Evolutionary conservation across 371 early-diverging fungal species (phyloP).

Genomic region (Circinella minor): DNA sequence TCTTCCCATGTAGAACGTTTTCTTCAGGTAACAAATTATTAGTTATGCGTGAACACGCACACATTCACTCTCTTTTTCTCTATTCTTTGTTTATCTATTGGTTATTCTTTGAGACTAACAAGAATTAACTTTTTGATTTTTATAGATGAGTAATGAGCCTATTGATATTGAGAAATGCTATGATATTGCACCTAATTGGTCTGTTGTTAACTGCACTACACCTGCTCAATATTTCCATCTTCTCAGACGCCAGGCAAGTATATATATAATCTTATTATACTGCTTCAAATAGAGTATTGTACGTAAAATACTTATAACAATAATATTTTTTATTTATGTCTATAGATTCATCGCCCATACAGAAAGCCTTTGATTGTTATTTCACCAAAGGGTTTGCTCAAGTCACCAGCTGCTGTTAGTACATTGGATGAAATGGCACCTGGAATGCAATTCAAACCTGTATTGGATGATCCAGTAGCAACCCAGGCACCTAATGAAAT

Average conservation of each 20-base stretch:
- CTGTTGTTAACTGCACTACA: constrained; percentile 90
- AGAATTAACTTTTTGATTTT: background rate
- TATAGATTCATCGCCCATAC: constrained; percentile 75
- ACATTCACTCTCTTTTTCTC: too few relatives aligned
- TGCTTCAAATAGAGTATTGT: background rate
- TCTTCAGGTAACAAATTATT: constrained; percentile 71
- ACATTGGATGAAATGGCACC: constrained; percentile 82
- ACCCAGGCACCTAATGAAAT: constrained; percentile 48
- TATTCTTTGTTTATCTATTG: too few relatives aligned
- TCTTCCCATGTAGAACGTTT: constrained; percentile 93
- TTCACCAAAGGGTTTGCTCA: constrained; percentile 87
- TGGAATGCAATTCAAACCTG: constrained; percentile 83
- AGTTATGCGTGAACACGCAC: too few relatives aligned
- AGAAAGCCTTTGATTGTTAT: constrained; percentile 92
- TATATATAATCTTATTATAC: too few relatives aligned
- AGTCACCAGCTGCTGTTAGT: constrained; percentile 68
- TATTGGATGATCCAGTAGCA: constrained; percentile 65
- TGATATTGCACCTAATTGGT: constrained; percentile 85
- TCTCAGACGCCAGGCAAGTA: constrained; percentile 82
- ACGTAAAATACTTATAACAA: background rate
- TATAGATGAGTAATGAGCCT: constrained; percentile 80
- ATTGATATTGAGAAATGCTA: constrained; percentile 59
- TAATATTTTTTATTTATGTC: background rate
- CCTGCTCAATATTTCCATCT: constrained; percentile 97
- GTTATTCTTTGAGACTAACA: background rate